Base-by-base conservation (phyloP, 331 rosid species). In the Saraca asoca region DNA sequence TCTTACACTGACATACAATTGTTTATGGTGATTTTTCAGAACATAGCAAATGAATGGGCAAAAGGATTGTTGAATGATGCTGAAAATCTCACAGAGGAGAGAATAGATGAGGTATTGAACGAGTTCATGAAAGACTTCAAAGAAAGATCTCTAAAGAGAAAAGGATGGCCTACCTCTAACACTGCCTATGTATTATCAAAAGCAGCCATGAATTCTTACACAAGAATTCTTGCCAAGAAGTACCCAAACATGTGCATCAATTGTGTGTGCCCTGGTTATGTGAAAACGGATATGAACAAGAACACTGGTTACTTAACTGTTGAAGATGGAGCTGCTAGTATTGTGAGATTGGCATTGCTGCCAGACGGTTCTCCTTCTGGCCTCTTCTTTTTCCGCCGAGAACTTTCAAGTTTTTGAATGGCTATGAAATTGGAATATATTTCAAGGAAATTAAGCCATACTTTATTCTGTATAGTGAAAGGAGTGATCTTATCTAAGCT, bases 181-280 rank as follows among this genome's bases (percentile, higher is more conserved):
- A 68, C 91, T 39, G 72, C 91, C 9, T 85, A 81, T 69, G 68
- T 46, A 42, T 56, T 85, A 74, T 88, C 95, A 18, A 88, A 85
- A 83, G 91, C 85, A 66, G 81, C 87, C 57, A 10, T 85, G 77
- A 88, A 88, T 79, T 81, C 86, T 10, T 78, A 81, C 80, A 85
- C 89, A 64, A 79, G 95, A 49, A 59, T 83, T 70, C 11, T 88
- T 50, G 95, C 95, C 5, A 79, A 69, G 61, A 88, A 57, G 58
- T 65, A 79, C 45, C 80, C 70, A 41, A 62, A 54, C 3, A 17
- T 83, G 11, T 76, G 82, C 45, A 58, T 83, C 10, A 80, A 77
- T 41, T 73, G 85, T 66, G 83, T 80, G 0, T 83, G 88, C 68
- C 88, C 88, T 38, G 88, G 88, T 54, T 83, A 51, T 62, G 88